Evolutionary conservation across 495 filamentous ascomycete species (phyloP), one percentile per base, ranked within the genome.

Genomic region (Clavariopsis aquatica): DNA sequence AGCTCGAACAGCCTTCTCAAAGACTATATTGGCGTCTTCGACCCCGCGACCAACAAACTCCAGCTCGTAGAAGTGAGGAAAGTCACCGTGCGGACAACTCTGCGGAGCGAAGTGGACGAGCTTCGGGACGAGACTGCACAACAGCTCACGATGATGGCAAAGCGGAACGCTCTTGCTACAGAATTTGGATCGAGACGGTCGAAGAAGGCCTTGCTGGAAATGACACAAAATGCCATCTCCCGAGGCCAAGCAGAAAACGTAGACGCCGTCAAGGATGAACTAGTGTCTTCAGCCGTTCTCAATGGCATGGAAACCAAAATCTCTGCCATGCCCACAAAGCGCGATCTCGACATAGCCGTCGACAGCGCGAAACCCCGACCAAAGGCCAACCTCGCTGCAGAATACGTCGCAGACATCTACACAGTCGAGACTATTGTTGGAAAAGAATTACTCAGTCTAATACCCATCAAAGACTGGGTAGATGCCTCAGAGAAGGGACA

Each of bases 141-240:
- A 13, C 75, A 76, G 41, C 70, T 73, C 19, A 76, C 74, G 57
- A 71, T 62, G 29, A 65, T 57, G n/a, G 56, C 76, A 22, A 66
- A 69, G 51, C 84, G 84, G 64, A 87, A 84, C 47, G 84, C 85
- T 36, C 87, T 98, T 5, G 94, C 92, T 64, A 84, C 91, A 70
- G 86, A 88, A 52, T 98, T 98, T 78, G 95, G 94, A 66, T 96
- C 92, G 34, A 95, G 91, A 79, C 95, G 95, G 78, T 86, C 95
- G 1, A 89, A 89, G 80, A 96, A 96, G 76, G 89, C 88, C 1
- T 85, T 93, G 62, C 83, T 83, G 26, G 86, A 87, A 31, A 78
- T 89, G 52, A 87, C 89, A 23, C 85, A 90, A 71, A 96, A 96
- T 67, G 89, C 90, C 41, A 91, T 96, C 63, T 69, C 74, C 19